phyloP scores from a whole-genome alignment of 306 rosid genomes.

The Nissolia schottii region DNA sequence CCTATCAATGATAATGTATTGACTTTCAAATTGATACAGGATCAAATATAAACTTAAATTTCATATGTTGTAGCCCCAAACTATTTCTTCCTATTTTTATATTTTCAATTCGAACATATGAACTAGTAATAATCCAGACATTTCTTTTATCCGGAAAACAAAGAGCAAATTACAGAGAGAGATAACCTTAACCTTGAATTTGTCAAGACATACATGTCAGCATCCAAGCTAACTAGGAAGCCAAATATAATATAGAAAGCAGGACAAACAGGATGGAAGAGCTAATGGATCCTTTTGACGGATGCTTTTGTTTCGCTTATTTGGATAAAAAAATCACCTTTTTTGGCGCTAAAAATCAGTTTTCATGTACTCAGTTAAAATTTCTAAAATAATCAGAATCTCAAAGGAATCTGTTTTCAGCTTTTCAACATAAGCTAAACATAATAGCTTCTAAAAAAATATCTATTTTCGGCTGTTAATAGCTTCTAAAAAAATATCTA shows the following conservation, averaged over 20 bases:
- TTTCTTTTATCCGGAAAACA: background rate
- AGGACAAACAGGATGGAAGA: background rate
- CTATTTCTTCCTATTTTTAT: background rate
- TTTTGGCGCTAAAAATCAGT: no score
- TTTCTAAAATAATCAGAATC: no score
- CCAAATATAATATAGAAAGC: constrained; percentile 6
- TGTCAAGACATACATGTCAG: background rate
- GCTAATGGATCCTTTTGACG: no score
- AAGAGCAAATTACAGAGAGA: background rate
- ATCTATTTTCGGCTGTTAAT: no score
- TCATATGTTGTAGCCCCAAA: background rate
- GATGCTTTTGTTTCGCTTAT: no score
- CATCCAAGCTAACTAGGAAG: background rate
- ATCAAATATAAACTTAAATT: background rate
- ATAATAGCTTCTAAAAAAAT: no score
- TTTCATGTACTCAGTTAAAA: no score
- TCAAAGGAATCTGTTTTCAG: no score
- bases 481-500: no score
- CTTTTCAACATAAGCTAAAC: no score
- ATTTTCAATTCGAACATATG: background rate
- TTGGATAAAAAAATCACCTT: no score
- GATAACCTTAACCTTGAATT: background rate
- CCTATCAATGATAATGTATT: background rate
- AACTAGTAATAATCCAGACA: background rate
- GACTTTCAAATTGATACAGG: background rate